Evolutionary conservation across 2,329 filamentous ascomycete genomes (phyloP).

Genomic region (Blastomyces parvus): DNA sequence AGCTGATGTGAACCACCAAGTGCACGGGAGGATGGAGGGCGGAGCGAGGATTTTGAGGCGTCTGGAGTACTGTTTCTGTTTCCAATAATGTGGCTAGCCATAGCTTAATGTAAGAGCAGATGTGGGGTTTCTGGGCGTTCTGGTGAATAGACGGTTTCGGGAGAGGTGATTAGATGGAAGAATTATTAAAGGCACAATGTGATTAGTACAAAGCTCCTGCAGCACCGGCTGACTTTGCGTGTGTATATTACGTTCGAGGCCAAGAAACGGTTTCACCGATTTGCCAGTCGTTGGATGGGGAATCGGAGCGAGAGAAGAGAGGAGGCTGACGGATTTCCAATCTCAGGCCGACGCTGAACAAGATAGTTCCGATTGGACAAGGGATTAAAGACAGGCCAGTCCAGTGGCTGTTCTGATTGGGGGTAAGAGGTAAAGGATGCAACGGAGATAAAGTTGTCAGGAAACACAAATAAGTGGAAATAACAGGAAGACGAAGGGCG

Average conservation of each 20-base stretch:
- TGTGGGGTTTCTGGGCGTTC: neutral
- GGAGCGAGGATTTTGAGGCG: conserved; percentile 67
- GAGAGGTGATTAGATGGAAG: conserved; percentile 5
- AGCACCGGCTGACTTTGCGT: conserved; percentile 62
- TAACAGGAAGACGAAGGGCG: conserved; percentile 14
- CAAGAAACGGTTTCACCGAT: conserved; percentile 15
- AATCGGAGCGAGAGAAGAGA: conserved; percentile 1
- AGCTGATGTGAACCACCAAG: conserved; percentile 75
- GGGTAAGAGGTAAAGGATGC: conserved; percentile 17
- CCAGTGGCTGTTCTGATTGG: conserved; percentile 37
- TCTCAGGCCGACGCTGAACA: conserved; percentile 1
- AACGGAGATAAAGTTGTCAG: conserved; percentile 14
- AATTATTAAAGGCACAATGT: conserved; percentile 25
- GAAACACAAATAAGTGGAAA: conserved; percentile 15
- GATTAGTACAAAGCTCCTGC: conserved; percentile 54
- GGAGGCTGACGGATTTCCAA: neutral
- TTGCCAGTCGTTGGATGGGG: conserved; percentile 4
- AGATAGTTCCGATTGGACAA: conserved; percentile 19
- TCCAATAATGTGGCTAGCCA: conserved; percentile 59
- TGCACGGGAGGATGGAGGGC: conserved; percentile 73
- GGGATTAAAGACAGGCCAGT: conserved; percentile 35
- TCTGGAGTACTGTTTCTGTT: conserved; percentile 98
- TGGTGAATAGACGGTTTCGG: conserved; percentile 3
- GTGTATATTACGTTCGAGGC: conserved; percentile 11
- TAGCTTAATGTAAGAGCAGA: conserved; percentile 18